Percentiles rank a stretch among this genome's conserved stretches.
phyloP scores from a whole-genome alignment of 805 yeast genomes.

The Komagataella kurtzmanii region DNA sequence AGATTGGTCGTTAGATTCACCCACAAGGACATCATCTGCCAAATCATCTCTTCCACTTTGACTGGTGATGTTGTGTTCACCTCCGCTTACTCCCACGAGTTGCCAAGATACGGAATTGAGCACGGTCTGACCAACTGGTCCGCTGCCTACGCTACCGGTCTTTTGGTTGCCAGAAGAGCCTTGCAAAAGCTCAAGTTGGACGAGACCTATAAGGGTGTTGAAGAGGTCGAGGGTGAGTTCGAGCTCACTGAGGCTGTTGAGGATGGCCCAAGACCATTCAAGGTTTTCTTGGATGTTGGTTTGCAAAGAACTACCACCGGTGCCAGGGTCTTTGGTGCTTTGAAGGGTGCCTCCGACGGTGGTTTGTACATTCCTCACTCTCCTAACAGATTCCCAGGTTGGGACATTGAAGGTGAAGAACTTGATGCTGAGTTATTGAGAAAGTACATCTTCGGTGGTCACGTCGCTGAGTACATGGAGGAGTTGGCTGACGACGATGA shows the following conservation, averaged over 20 bases:
- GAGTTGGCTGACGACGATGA: constrained; percentile 99
- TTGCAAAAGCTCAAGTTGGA: constrained; percentile 95
- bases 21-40: constrained; percentile 98
- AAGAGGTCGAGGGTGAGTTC: constrained; percentile 99
- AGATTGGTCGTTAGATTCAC: constrained; percentile 99
- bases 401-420: constrained; percentile 98
- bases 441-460: constrained; percentile 99
- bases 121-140: constrained; percentile 99
- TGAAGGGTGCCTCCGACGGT: constrained; percentile 99
- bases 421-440: constrained; percentile 93
- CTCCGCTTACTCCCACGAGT: constrained; percentile 98
- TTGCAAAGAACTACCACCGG: constrained; percentile 99
- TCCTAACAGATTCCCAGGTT: constrained; percentile 99
- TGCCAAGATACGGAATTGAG: constrained; percentile 93
- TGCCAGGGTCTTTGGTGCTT: constrained; percentile 98
- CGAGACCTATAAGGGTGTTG: constrained; percentile 97
- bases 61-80: constrained; percentile 93
- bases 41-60: constrained; percentile 91
- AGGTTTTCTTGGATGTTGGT: constrained; percentile 98
- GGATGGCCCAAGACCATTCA: constrained; percentile 99
- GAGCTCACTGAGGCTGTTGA: constrained; percentile 98
- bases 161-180: constrained; percentile 97
- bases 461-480: constrained; percentile 99
- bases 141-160: constrained; percentile 98
- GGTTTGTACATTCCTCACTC: constrained; percentile 99